These are phyloP conservation scores for Amoebophrya sp. DNA, from an alignment of 169 alveolate species.

Conservation along the genomic window DNA sequence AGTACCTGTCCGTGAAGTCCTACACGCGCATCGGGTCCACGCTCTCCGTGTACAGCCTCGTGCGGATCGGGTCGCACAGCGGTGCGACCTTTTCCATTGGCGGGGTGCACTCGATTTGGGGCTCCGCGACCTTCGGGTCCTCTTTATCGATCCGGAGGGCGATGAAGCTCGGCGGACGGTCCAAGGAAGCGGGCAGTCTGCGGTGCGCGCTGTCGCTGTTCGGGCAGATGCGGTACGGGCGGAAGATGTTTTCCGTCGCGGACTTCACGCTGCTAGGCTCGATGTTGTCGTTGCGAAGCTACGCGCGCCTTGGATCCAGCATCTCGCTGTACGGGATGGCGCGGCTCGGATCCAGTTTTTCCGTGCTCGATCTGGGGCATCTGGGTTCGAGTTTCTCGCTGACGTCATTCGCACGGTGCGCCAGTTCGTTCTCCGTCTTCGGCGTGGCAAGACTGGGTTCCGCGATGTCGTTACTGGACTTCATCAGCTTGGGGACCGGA, in stretches of 20 bases:
- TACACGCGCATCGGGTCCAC: background rate
- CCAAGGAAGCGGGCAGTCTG: background rate
- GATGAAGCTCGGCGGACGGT: background rate
- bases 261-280: conserved; percentile 28
- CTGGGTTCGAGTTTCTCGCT: background rate
- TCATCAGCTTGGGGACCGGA: conserved; percentile 25
- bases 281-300: background rate
- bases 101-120: background rate
- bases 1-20: background rate
- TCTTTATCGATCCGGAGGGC: background rate
- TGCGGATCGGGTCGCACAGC: background rate
- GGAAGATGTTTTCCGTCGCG: background rate
- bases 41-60: background rate
- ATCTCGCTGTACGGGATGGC: conserved; percentile 9
- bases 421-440: conserved; percentile 5
- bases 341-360: background rate
- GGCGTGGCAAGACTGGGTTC: background rate
- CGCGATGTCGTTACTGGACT: background rate
- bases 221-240: background rate
- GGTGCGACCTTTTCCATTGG: background rate
- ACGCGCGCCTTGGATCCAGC: conserved; percentile 8
- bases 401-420: background rate
- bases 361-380: background rate
- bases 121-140: background rate
- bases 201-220: background rate